A percentile compares a stretch with the other conserved stretches of the same genome.
phyloP scores from a whole-genome alignment of 129 eudicot species.

The Tagetes patula region DNA sequence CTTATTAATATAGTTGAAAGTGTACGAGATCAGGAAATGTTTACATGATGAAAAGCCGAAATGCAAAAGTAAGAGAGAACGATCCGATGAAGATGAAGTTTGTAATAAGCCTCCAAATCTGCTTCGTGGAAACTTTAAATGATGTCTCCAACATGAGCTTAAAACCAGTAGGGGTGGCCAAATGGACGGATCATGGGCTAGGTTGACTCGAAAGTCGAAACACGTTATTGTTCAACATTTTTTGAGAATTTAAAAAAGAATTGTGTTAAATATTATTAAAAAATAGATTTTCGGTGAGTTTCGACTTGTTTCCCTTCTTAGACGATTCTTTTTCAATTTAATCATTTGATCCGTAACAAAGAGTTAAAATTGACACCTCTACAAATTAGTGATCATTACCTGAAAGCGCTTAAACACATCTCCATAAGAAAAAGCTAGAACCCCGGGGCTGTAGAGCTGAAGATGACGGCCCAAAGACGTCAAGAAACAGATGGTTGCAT shows the following conservation, averaged over 20 bases:
- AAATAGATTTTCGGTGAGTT: background rate
- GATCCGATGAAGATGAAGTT: slow-evolving; percentile 58
- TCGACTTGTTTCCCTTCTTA: background rate
- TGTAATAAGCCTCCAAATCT: slow-evolving; percentile 73
- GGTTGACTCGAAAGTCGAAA: background rate
- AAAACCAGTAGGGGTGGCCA: slow-evolving; percentile 9
- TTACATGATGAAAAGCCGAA: slow-evolving; percentile 61
- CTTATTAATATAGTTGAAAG: background rate
- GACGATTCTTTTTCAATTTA: background rate
- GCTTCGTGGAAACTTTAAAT: slow-evolving; percentile 22
- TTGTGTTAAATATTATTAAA: background rate
- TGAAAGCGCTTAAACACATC: slow-evolving; percentile 52
- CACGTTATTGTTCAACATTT: background rate
- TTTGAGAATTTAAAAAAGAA: background rate
- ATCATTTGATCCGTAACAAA: background rate
- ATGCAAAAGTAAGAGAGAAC: slow-evolving; percentile 53
- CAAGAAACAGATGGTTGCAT: slow-evolving; percentile 48
- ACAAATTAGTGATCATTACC: slow-evolving; percentile 33
- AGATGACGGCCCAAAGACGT: slow-evolving; percentile 42
- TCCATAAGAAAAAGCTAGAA: slow-evolving; percentile 37
- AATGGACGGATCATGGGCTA: background rate
- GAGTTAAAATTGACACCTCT: background rate
- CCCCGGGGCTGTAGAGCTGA: slow-evolving; percentile 21
- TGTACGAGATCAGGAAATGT: slow-evolving; percentile 12
- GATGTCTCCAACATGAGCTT: background rate